Percentiles rank a stretch among this genome's conserved stretches.
phyloP scores from a whole-genome alignment of 2,329 filamentous ascomycete genomes.

The Rasamsonia emersonii region DNA sequence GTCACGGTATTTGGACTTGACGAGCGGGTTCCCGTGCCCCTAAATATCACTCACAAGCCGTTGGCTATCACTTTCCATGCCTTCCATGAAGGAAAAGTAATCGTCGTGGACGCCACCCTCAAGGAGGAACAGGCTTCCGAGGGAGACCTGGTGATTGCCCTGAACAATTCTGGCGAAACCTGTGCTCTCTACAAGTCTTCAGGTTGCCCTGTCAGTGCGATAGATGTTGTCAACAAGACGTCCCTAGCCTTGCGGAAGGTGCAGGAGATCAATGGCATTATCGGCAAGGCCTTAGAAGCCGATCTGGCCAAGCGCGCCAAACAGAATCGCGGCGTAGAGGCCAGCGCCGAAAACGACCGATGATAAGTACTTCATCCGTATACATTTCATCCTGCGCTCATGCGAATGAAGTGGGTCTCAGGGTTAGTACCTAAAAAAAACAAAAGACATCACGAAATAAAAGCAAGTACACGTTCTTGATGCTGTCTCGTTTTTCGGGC shows the following conservation, averaged over 20 bases:
- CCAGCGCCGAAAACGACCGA: constrained; percentile 77
- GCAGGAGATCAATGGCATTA: constrained; percentile 65
- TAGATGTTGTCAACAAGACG: constrained; percentile 67
- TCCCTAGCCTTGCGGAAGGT: constrained; percentile 67
- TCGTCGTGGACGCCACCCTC: constrained; percentile 38
- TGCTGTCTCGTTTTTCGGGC: no score
- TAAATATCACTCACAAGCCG: constrained; percentile 86
- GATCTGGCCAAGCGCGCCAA: constrained; percentile 56
- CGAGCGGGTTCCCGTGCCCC: constrained; percentile 80
- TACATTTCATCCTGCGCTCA: background rate
- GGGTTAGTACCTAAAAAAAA: no score
- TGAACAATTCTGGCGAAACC: constrained; percentile 84
- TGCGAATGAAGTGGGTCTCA: background rate
- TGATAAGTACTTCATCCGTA: constrained; percentile 31
- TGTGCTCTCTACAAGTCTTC: constrained; percentile 89
- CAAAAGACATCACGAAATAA: no score
- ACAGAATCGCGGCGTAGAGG: constrained; percentile 72
- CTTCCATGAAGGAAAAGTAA: constrained; percentile 46
- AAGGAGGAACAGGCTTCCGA: constrained; percentile 49
- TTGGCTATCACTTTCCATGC: constrained; percentile 87
- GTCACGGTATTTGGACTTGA: constrained; percentile 75
- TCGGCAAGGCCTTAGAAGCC: constrained; percentile 65
- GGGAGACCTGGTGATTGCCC: constrained; percentile 65
- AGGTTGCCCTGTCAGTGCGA: constrained; percentile 70
- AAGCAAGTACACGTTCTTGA: no score